Evolutionary conservation across 495 filamentous ascomycete genomes (phyloP), one percentile per base, ranked within the genome.

Genomic region (Aspergillus bridgeri): DNA sequence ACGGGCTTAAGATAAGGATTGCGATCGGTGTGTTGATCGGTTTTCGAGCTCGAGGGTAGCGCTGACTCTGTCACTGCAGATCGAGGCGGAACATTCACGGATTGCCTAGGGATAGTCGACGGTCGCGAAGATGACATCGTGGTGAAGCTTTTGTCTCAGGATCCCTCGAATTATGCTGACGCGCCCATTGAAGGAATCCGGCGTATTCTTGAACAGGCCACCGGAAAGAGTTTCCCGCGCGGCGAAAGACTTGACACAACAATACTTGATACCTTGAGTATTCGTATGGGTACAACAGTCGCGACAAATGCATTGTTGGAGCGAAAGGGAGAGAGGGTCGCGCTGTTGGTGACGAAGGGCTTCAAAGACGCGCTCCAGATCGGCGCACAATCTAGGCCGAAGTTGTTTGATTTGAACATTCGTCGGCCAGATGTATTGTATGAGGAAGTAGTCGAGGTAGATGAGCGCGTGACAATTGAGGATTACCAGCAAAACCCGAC

Each of bases 291-390:
- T 22, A 95, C 90, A 19, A 95, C 90, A 2, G 90, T 95, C 25
- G 90, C 90, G 0, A 95, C 90, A 11, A 95, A 95, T 69, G 90
- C 90, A 15, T 72, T 98, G 54, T 78, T 98, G 1, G 94, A 98
- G 72, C 75, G 94, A 56, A 98, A 98, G 72, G 94, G 95, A 6
- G 93, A 96, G 71, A 85, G 85, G 63, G 96, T 94, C 58, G 93
- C 87, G 2, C 79, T 98, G 62, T 81, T 98, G n/a, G 91, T 94
- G 9, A 97, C 95, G 1, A 89, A 90, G 67, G 95, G 94, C 0
- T 98, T 98, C 74, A 87, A 86, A 49, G 94, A 98, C 71, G 90
- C 92, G 59, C 80, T 98, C 21, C 85, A 89, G 38, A 94, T 93
- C 57, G 90, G 90, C 18, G 92, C 92, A 68, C 90, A 95, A 67